Base-by-base conservation (phyloP, 192 early-diverging fungal species). In the Podila clonocystis region DNA sequence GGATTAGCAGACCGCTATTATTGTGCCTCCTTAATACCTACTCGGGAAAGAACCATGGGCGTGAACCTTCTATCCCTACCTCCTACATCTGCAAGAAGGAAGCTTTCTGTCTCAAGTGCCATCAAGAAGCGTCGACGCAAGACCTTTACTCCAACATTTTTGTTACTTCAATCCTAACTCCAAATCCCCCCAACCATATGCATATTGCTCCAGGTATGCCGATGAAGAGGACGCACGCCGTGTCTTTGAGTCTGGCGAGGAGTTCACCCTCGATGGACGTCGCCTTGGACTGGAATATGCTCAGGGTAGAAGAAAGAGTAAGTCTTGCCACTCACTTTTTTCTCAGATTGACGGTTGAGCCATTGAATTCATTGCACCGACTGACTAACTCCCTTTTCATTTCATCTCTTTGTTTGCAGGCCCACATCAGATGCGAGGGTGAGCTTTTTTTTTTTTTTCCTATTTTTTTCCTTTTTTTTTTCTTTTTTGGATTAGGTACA, bases 361-460 rank as follows among this genome's bases (percentile, higher is more conserved):
- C 0, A 41, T 55, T 55, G 52, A 22, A 24, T n/a, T 55, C 9
- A 55, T 19, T 26, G n/a, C 52, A 9, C 52, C 5, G 17, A 55
- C 41, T 15, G 8, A 45, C 41, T 45, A 55, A 55, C 12, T 7
- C 9, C 22, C 24, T 22, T 24, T 22, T 55, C 6, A 12, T 55
- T 55, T 9, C 24, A 55, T 26, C 4, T 0, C 29, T 19, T 30
- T 1, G 11, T 26, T 15, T 33, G 17, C 64, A 80, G 77, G 70
- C 31, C 77, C 77, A 41, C 71, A 72, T 33, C 77, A 80, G 36
- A 80, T 80, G 77, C 73, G 77, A 80, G 70, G 77, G 77, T 80
- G 59, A 17, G 61, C 22, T 19, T 33, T 34, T 34, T 34, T 34
- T 34, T 34, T 34, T 34, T 34, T 34, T 34, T 34, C n/a, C n/a